phyloP scores from a whole-genome alignment of 768 basidiomycete species.

The Kwoniella botswanensis region DNA sequence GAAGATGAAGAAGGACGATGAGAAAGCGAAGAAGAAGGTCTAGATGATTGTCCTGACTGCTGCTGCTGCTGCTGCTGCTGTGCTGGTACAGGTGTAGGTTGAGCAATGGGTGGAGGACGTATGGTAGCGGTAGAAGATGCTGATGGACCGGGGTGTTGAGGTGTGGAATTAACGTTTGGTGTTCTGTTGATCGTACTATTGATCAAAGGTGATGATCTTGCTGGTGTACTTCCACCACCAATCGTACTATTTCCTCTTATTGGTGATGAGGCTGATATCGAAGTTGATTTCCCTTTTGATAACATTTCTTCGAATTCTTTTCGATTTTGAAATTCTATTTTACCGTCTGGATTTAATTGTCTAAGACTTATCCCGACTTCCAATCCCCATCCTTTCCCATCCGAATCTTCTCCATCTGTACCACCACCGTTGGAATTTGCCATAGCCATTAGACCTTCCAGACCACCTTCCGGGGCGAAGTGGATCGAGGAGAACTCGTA shows the following conservation, averaged over 20 bases:
- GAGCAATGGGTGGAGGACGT: constrained; percentile 20
- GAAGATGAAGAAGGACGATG: constrained; percentile 28
- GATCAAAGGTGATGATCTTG: constrained; percentile 21
- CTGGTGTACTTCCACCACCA: constrained; percentile 14
- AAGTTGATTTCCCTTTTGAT: constrained; percentile 7
- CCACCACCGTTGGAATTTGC: constrained; percentile 8
- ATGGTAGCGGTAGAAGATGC: constrained; percentile 16
- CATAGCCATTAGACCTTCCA: constrained; percentile 51
- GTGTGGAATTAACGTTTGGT: constrained; percentile 4
- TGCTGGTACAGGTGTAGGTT: constrained; percentile 14
- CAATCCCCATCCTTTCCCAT: constrained; percentile 52
- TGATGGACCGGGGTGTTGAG: constrained; percentile 17
- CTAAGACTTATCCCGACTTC: constrained; percentile 44
- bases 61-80: constrained; percentile 1
- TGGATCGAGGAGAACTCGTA: constrained; percentile 35
- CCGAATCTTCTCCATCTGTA: constrained; percentile 21
- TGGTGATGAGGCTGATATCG: constrained; percentile 7
- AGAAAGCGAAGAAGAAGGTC: constrained; percentile 28
- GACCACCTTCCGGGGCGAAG: constrained; percentile 38
- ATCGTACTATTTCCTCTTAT: not conserved
- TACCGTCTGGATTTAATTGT: constrained; percentile 41
- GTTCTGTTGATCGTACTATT: not conserved
- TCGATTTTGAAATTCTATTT: constrained; percentile 34
- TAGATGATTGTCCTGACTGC: constrained; percentile 9
- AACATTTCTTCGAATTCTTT: constrained; percentile 50